Percentiles rank a stretch among this genome's conserved stretches.
Evolutionary conservation across 768 basidiomycete species (phyloP).

Genomic region (Cantharellus anzutake): DNA sequence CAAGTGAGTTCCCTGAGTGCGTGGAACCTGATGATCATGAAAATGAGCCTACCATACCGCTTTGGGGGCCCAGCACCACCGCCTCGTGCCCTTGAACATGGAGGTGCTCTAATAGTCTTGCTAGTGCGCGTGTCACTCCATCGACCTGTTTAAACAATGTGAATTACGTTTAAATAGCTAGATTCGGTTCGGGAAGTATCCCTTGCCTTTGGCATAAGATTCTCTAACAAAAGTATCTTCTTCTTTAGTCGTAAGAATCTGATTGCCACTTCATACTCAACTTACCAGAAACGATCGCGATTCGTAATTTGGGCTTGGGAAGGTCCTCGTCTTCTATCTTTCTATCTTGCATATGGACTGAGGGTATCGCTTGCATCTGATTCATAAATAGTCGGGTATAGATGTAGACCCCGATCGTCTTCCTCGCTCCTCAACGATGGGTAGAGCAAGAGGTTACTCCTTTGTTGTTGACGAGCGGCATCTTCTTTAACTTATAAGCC

Average conservation of each 20-base stretch:
- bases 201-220: not conserved
- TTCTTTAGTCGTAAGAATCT: not conserved
- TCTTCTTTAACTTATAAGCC: too few relatives aligned
- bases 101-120: conserved; percentile 24
- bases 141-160: conserved; percentile 15
- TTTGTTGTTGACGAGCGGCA: too few relatives aligned
- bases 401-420: too few relatives aligned
- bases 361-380: too few relatives aligned
- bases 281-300: not conserved
- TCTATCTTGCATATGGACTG: too few relatives aligned
- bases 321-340: not conserved
- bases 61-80: conserved; percentile 24
- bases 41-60: conserved; percentile 12
- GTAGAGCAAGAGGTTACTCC: too few relatives aligned
- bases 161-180: not conserved
- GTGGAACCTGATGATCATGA: not conserved
- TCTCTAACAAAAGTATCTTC: not conserved
- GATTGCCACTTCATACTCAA: not conserved
- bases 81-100: conserved; percentile 23
- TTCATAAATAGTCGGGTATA: too few relatives aligned
- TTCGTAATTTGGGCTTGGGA: not conserved
- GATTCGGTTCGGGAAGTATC: not conserved
- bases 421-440: too few relatives aligned
- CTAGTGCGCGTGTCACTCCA: conserved; percentile 26
- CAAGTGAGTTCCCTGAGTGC: not conserved